Evolutionary conservation across 75 land plant genomes (phyloP).

Genomic region (Cryptomeria japonica): DNA sequence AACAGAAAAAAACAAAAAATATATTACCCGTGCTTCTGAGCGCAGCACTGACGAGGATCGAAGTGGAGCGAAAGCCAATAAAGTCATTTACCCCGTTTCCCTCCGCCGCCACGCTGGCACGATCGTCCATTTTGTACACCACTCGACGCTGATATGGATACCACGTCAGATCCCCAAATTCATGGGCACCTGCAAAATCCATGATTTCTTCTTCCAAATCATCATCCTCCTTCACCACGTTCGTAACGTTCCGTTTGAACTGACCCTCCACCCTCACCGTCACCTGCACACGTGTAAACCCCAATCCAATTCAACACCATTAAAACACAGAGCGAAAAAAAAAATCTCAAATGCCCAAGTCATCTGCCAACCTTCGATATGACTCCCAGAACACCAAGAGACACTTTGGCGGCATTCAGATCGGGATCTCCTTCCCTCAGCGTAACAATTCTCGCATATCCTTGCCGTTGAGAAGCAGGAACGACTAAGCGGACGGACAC

Average conservation of each 20-base stretch:
- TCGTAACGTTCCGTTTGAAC: conserved; percentile 29
- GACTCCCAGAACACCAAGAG: conserved; percentile 69
- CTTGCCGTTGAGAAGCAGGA: conserved; percentile 41
- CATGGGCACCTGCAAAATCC: conserved; percentile 44
- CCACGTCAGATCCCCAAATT: conserved; percentile 80
- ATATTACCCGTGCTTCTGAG: conserved; percentile 36
- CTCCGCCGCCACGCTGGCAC: conserved; percentile 30
- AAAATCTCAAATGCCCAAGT: background rate
- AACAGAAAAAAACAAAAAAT: no score
- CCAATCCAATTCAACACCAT: background rate
- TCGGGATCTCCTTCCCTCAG: conserved; percentile 25
- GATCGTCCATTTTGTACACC: conserved; percentile 52
- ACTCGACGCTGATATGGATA: conserved; percentile 55
- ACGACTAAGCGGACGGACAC: conserved; percentile 43
- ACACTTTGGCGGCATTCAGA: conserved; percentile 62
- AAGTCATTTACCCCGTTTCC: conserved; percentile 61
- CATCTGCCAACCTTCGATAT: conserved; percentile 44
- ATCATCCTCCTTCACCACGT: conserved; percentile 25
- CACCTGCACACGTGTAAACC: background rate
- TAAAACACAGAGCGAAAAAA: background rate
- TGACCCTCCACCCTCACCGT: background rate
- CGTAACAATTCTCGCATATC: conserved; percentile 42
- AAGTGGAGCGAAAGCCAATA: conserved; percentile 49
- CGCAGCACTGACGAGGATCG: conserved; percentile 7
- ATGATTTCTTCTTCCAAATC: conserved; percentile 39